phyloP scores from a whole-genome alignment of 2,329 filamentous ascomycete genomes.

The Aureobasidium lini region DNA sequence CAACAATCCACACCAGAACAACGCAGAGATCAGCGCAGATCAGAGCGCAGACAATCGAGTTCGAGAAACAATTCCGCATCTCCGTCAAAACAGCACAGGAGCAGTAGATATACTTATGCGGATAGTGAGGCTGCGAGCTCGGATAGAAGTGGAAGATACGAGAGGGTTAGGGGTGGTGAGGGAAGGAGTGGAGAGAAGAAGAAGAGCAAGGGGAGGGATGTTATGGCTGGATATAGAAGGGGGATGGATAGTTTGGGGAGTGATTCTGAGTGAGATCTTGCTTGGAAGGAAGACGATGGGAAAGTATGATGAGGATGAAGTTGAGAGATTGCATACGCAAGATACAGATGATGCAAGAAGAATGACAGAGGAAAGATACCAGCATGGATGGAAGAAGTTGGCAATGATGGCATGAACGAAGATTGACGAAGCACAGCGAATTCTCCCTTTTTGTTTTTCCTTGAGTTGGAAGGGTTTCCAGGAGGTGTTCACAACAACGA shows the following conservation, averaged over 20 bases:
- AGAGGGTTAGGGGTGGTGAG: constrained; percentile 18
- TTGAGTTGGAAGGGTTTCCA: too few species aligned
- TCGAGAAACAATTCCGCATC: background rate
- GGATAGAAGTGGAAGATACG: constrained; percentile 44
- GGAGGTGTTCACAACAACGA: too few species aligned
- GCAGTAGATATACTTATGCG: constrained; percentile 17
- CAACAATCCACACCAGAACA: constrained; percentile 8
- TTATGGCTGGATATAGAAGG: constrained; percentile 20
- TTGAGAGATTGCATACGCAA: too few species aligned
- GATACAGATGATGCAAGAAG: background rate
- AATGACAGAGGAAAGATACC: background rate
- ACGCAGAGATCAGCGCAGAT: background rate
- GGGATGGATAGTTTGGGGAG: constrained; percentile 36
- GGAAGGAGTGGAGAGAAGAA: constrained; percentile 17
- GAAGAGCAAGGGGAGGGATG: constrained; percentile 7
- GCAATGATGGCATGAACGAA: background rate
- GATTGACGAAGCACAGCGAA: background rate
- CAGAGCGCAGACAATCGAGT: background rate
- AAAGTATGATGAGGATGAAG: background rate
- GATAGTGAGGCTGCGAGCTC: constrained; percentile 31
- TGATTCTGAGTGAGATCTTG: background rate
- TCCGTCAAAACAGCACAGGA: background rate
- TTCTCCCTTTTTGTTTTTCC: background rate
- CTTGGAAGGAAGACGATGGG: background rate
- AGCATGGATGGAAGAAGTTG: background rate